Evolutionary conservation across 768 basidiomycete genomes (phyloP).

Genomic region (Lactarius deliciosus): DNA sequence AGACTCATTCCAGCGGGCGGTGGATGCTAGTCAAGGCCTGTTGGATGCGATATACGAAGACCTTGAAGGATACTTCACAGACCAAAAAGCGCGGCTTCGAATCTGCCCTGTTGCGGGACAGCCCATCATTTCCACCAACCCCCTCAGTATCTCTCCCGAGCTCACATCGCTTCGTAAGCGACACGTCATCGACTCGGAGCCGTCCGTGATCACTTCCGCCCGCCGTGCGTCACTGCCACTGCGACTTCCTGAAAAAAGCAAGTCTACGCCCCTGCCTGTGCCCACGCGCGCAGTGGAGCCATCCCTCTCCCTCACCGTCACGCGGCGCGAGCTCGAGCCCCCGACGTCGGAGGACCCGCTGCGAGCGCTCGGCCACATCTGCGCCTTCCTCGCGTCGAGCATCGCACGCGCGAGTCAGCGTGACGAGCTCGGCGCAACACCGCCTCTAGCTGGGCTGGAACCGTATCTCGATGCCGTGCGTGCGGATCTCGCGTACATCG

Average conservation of each 20-base stretch:
- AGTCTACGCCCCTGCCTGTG: neutral
- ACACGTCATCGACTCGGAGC: neutral
- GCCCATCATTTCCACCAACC: too few species aligned
- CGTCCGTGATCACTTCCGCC: neutral
- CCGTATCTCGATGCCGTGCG: conserved; percentile 9
- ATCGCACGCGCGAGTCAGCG: conserved; percentile 5
- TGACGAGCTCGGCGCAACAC: conserved; percentile 5
- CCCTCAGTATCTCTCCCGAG: neutral
- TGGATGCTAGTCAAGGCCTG: too few species aligned
- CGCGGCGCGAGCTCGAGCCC: conserved; percentile 17
- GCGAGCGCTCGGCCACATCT: conserved; percentile 8
- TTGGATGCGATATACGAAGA: too few species aligned
- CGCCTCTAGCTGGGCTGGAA: conserved; percentile 19
- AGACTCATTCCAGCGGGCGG: too few species aligned
- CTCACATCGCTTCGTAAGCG: neutral
- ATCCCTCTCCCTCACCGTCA: conserved; percentile 15
- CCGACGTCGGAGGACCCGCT: conserved; percentile 22
- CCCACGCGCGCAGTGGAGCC: neutral
- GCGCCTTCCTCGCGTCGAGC: conserved; percentile 13
- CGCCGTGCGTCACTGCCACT: neutral
- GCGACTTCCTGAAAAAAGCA: neutral
- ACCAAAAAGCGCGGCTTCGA: too few species aligned
- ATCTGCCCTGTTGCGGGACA: too few species aligned
- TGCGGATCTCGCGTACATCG: conserved; percentile 14
- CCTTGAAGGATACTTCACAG: too few species aligned